phyloP scores from a whole-genome alignment of 345 rosid genomes.

The Lepidium didymum region DNA sequence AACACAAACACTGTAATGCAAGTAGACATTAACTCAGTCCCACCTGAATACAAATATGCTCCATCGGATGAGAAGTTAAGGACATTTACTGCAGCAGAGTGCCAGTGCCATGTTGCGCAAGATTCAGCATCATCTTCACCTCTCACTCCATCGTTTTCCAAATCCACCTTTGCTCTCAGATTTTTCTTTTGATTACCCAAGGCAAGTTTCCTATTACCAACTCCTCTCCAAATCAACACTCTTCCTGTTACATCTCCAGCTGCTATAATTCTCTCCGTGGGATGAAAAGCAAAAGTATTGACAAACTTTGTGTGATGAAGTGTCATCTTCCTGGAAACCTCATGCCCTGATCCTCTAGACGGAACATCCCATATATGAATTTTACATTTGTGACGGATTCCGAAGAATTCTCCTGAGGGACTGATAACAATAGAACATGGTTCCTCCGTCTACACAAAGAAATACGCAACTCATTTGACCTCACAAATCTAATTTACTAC shows the following conservation, averaged over 20 bases:
- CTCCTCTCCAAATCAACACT: slow-evolving; percentile 83
- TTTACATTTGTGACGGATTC: slow-evolving; percentile 49
- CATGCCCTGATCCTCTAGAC: slow-evolving; percentile 37
- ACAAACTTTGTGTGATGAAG: slow-evolving; percentile 79
- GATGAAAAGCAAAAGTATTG: slow-evolving; percentile 73
- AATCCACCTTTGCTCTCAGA: slow-evolving; percentile 22
- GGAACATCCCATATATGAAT: slow-evolving; percentile 74
- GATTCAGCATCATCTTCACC: slow-evolving; percentile 88
- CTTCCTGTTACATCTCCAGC: slow-evolving; percentile 95
- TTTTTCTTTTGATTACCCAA: slow-evolving; percentile 18
- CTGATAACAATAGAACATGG: slow-evolving; percentile 54
- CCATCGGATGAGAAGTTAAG: slow-evolving; percentile 92
- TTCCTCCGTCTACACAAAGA: slow-evolving; percentile 46
- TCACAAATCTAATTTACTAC: not conserved
- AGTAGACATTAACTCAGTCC: not conserved
- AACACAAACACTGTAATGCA: not conserved
- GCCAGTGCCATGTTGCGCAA: slow-evolving; percentile 91
- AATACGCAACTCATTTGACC: not conserved
- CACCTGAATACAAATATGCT: slow-evolving; percentile 81
- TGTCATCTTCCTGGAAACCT: slow-evolving; percentile 43
- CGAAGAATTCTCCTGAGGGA: slow-evolving; percentile 58
- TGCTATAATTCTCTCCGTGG: slow-evolving; percentile 64
- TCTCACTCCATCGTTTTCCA: slow-evolving; percentile 86
- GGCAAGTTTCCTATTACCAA: slow-evolving; percentile 53
- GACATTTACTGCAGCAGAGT: slow-evolving; percentile 57